A percentile compares a stretch with the other conserved stretches of the same genome.
Conservation (phyloP, 192 early-diverging fungal species). For the Gryganskiella cystojenkinii region DNA sequence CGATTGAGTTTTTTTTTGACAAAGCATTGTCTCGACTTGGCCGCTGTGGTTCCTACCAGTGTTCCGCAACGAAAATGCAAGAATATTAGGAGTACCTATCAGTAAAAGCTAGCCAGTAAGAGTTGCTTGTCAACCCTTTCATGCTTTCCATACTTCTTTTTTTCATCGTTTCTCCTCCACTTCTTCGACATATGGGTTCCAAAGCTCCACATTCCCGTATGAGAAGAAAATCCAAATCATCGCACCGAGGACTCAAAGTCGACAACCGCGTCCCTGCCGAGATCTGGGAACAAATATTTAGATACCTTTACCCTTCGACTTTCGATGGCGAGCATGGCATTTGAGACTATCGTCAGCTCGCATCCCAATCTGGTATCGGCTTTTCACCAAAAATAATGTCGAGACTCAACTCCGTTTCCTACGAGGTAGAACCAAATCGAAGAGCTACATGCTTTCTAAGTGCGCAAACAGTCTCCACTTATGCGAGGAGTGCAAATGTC, state of each 20-base stretch:
- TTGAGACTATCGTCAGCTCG: constrained; percentile 1
- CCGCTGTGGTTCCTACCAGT: too few species aligned
- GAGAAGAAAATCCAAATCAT: too few species aligned
- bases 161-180: too few species aligned
- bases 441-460: constrained; percentile 10
- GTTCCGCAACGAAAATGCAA: too few species aligned
- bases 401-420: not conserved
- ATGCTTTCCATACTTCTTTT: too few species aligned
- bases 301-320: constrained; percentile 8
- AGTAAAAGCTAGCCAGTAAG: too few species aligned
- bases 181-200: not conserved
- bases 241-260: not conserved
- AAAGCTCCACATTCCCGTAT: too few species aligned
- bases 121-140: too few species aligned
- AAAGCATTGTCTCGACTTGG: too few species aligned
- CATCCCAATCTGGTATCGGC: not conserved
- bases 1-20: too few species aligned
- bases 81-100: too few species aligned
- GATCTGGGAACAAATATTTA: constrained; percentile 7
- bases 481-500: not conserved
- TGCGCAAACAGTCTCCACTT: constrained; percentile 7
- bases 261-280: constrained; percentile 8
- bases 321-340: not conserved
- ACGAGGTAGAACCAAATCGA: not conserved
- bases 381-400: not conserved